Conservation (phyloP, 225 moss, liverwort and hornwort species). For the Ulota crispa region DNA sequence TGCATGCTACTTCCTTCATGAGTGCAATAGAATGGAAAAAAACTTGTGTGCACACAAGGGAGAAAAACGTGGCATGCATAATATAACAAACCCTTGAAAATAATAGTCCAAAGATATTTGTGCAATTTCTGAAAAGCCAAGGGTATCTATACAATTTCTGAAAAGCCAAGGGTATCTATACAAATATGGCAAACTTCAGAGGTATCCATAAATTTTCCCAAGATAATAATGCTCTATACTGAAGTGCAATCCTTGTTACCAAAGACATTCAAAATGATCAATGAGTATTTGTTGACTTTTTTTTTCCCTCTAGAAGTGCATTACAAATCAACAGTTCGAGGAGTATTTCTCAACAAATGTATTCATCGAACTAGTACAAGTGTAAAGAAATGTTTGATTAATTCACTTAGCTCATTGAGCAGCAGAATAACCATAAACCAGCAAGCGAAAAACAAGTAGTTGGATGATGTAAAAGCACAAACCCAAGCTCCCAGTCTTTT, state of each 20-base stretch:
- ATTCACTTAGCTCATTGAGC: not conserved
- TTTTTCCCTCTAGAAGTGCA: not conserved
- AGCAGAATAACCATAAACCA: not conserved
- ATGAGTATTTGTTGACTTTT: not conserved
- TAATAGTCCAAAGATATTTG: no score
- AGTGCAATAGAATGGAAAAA: no score
- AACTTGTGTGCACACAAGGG: no score
- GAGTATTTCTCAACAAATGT: not conserved
- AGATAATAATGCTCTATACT: not conserved
- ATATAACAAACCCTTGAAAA: no score
- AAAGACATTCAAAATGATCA: not conserved
- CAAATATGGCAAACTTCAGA: no score
- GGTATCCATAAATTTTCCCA: no score
- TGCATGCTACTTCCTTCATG: no score
- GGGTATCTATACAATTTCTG: no score
- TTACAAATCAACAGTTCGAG: not conserved
- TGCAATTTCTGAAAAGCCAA: no score
- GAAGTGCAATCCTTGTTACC: not conserved
- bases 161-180: no score
- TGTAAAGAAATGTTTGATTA: not conserved
- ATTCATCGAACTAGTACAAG: not conserved
- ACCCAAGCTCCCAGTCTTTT: slow-evolving; percentile 98
- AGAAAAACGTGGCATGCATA: no score
- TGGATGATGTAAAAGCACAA: slow-evolving; percentile 12
- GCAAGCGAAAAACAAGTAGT: not conserved